Evolutionary conservation across 2,329 filamentous ascomycete genomes (phyloP), one percentile per base, ranked within the genome.

Genomic region (Fusarium sororula): DNA sequence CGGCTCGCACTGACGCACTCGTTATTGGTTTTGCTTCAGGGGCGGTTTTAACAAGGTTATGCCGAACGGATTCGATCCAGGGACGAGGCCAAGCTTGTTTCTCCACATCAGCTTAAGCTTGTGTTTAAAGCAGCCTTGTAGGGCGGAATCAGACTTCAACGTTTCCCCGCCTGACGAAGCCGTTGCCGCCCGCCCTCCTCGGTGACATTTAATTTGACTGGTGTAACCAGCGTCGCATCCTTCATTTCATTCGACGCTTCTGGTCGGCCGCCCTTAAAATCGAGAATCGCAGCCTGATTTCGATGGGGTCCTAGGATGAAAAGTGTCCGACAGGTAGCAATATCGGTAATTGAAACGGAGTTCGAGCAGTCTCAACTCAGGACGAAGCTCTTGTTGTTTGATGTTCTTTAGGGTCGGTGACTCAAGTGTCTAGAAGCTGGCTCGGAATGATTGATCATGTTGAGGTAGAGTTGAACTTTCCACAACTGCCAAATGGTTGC

Each of bases 71-170:
- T 48, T 8, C 4, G 12, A 64, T 69, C 24, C 44, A 69, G 50
- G 66, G 41, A 69, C 57, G 24, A 45, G 24, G 38, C 24, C 66
- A 67, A 62, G 54, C n/a, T 18, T 26, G 13, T 20, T 37, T 48
- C 61, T 30, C 61, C 61, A 63, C 60, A 26, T 41, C 54, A 60
- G 42, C 42, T 48, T 11, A 60, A 48, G 58, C 38, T 62, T 57
- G 59, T 62, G 39, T 41, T 38, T 51, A 28, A 66, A 55, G 18
- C 22, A 68, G 66, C 66, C 66, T 63, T 68, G 42, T 56, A 68
- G 66, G 66, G 64, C 66, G 20, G 42, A 67, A 60, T 38, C 51
- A 26, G 35, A 35, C 35, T 30, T 24, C 30, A 54, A 28, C 38
- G 12, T 24, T 35, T 20, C 28, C 28, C 28, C 45, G 42, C 47